Evolutionary conservation across 768 basidiomycete genomes (phyloP).

Genomic region (Boletus reticuloceps): DNA sequence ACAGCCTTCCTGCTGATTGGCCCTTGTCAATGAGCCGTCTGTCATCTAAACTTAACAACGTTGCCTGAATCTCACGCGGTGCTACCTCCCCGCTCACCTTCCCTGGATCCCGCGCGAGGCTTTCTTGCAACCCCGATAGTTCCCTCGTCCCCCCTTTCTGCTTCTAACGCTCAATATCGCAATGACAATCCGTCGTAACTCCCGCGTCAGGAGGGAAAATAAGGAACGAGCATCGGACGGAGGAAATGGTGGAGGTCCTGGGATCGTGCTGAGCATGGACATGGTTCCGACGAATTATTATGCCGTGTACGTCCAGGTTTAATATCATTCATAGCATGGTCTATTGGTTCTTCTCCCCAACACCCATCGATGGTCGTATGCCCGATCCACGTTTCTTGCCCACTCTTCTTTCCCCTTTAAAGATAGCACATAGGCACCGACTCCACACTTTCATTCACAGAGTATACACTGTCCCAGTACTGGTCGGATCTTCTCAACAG

Average conservation of each 20-base stretch:
- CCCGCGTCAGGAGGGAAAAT: conserved; percentile 5
- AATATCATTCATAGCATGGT: background rate
- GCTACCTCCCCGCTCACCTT: conserved; percentile 8
- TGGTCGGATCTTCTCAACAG: conserved; percentile 48
- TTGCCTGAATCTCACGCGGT: conserved; percentile 22
- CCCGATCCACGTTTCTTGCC: background rate
- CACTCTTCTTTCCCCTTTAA: background rate
- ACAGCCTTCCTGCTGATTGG: background rate
- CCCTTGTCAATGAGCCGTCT: conserved; percentile 12
- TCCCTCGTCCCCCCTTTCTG: background rate
- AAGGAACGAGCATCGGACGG: conserved; percentile 27
- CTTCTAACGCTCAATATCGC: background rate
- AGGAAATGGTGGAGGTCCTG: conserved; percentile 48
- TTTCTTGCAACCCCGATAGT: background rate
- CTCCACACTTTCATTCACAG: conserved; percentile 34
- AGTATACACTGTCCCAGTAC: conserved; percentile 61
- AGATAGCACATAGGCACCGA: background rate
- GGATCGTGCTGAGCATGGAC: conserved; percentile 57
- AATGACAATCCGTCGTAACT: conserved; percentile 14
- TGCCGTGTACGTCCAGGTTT: conserved; percentile 45
- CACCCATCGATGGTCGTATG: background rate
- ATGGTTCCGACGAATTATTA: conserved; percentile 52
- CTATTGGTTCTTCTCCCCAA: background rate
- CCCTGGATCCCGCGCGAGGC: background rate
- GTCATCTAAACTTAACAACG: conserved; percentile 1